Percentiles rank a stretch among this genome's conserved stretches.
Evolutionary conservation across 2,329 filamentous ascomycete species (phyloP).

Genomic region (Ophiostoma sp.): DNA sequence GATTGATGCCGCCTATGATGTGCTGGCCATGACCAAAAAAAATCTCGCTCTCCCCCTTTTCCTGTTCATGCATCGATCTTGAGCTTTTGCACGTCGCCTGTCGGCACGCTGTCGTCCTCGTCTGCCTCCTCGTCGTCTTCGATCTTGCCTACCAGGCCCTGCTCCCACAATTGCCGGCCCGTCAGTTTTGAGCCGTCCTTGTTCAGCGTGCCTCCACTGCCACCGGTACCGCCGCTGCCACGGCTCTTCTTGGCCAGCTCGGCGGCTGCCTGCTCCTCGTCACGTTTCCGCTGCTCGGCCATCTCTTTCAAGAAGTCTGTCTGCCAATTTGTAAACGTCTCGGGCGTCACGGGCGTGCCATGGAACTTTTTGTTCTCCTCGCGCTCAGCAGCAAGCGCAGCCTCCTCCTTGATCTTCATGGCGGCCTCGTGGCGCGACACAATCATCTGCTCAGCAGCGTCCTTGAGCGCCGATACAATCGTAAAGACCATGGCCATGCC

Average conservation of each 20-base stretch:
- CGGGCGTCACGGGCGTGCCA: conserved; percentile 81
- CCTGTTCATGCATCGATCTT: conserved; percentile 57
- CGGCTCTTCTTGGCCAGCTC: conserved; percentile 68
- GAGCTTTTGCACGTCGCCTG: conserved; percentile 67
- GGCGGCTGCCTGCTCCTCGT: conserved; percentile 76
- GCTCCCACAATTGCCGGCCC: conserved; percentile 77
- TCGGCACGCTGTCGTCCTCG: conserved; percentile 63
- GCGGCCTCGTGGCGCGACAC: conserved; percentile 67
- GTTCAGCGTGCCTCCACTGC: conserved; percentile 51
- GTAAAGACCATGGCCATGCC: conserved; percentile 99
- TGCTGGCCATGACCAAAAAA: neutral
- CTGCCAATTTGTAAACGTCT: conserved; percentile 83
- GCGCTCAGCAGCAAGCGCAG: conserved; percentile 63
- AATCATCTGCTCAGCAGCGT: conserved; percentile 84
- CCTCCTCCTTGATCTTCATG: conserved; percentile 59
- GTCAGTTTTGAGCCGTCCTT: conserved; percentile 76
- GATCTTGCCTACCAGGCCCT: conserved; percentile 65
- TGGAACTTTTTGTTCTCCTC: conserved; percentile 98
- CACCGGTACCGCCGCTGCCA: conserved; percentile 6
- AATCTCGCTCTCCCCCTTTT: neutral
- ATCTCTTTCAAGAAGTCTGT: conserved; percentile 76
- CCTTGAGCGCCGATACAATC: conserved; percentile 82
- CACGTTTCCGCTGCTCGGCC: conserved; percentile 66
- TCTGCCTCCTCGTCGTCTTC: conserved; percentile 70
- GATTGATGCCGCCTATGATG: too few relatives aligned